Base-by-base conservation (phyloP, 768 basidiomycete genomes). In the Kwoniella bestiolae region DNA sequence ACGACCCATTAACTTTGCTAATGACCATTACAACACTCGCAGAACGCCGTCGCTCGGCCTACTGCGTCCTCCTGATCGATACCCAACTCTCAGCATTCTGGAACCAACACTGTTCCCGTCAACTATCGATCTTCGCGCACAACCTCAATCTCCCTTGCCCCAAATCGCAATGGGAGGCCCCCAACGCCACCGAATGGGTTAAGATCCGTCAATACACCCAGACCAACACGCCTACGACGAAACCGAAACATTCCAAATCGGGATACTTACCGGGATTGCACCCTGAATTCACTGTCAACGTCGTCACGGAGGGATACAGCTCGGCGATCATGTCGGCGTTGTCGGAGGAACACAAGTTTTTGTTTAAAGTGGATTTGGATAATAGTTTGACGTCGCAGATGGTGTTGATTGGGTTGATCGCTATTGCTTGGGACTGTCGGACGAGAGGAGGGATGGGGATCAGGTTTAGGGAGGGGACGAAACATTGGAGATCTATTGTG, bases 41-140 rank as follows among this genome's bases (percentile, higher is more conserved):
- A 76, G 75, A 76, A 70, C 72, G 75, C 18, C 69, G 75, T 16
- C 67, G 75, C 38, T 67, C 75, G 2, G 75, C 75, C 1, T 76
- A 65, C 28, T 76, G 68, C 49, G 67, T 76, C 25, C 63, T 73
- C 3, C 58, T 73, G 29, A 63, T 76, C 29, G 75, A 76, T 52
- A 76, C 75, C 21, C 75, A 76, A 45, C 29, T 70, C 3, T 76
- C 75, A 5, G 65, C 68, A 31, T 76, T 76, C 57, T 76, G 72
- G 72, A 71, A 71, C 35, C 72, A 73, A 60, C 75, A 76, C 47
- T 60, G 68, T 16, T 69, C 70, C 4, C 62, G 75, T 6, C 72
- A 73, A 63, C 59, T 76, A 8, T 73, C 72, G 11, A 72, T 76
- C 35, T 76, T 76, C 46, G 75, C 75, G 1, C 75, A 76, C 56